A percentile compares a stretch with the other conserved stretches of the same genome.
Conservation (phyloP, 495 filamentous ascomycete species). For the Penicillium herquei region DNA sequence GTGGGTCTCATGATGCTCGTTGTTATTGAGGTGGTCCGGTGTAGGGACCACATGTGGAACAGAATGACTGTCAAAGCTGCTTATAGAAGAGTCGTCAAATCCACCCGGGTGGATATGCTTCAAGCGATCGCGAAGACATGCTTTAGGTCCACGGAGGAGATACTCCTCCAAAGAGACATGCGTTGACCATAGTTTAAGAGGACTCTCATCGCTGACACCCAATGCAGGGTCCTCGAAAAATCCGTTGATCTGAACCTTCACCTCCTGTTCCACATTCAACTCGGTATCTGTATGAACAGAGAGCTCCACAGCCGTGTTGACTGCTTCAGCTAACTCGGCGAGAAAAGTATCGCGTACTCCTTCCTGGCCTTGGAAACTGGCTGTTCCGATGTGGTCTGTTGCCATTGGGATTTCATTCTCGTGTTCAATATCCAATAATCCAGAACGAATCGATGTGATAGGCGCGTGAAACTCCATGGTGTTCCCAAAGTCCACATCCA, state of each 20-base stretch:
- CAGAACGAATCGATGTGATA: slow-evolving; percentile 61
- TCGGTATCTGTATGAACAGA: slow-evolving; percentile 37
- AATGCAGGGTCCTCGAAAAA: slow-evolving; percentile 56
- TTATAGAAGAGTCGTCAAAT: slow-evolving; percentile 34
- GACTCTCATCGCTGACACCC: slow-evolving; percentile 39
- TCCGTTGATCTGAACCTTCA: slow-evolving; percentile 58
- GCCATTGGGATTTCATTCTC: slow-evolving; percentile 58
- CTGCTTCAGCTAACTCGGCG: slow-evolving; percentile 43
- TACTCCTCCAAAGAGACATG: slow-evolving; percentile 51
- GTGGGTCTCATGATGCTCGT: slow-evolving; percentile 2
- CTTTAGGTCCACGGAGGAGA: slow-evolving; percentile 24
- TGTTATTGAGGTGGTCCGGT: slow-evolving; percentile 6
- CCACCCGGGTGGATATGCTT: slow-evolving; percentile 23
- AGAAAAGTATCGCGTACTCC: slow-evolving; percentile 51
- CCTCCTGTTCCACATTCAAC: slow-evolving; percentile 47
- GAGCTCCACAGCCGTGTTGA: slow-evolving; percentile 42
- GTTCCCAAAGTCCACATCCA: slow-evolving; percentile 30
- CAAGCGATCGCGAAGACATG: slow-evolving; percentile 32
- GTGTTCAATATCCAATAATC: slow-evolving; percentile 51
- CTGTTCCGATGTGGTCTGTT: slow-evolving; percentile 56
- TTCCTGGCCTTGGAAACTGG: slow-evolving; percentile 55
- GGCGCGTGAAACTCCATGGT: slow-evolving; percentile 49
- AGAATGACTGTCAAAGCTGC: slow-evolving; percentile 35
- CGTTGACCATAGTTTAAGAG: slow-evolving; percentile 55
- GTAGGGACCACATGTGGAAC: slow-evolving; percentile 14